A percentile compares a stretch with the other conserved stretches of the same genome.
phyloP scores from a whole-genome alignment of 2,329 filamentous ascomycete species.

The Arthrobotrys entomopaga region DNA sequence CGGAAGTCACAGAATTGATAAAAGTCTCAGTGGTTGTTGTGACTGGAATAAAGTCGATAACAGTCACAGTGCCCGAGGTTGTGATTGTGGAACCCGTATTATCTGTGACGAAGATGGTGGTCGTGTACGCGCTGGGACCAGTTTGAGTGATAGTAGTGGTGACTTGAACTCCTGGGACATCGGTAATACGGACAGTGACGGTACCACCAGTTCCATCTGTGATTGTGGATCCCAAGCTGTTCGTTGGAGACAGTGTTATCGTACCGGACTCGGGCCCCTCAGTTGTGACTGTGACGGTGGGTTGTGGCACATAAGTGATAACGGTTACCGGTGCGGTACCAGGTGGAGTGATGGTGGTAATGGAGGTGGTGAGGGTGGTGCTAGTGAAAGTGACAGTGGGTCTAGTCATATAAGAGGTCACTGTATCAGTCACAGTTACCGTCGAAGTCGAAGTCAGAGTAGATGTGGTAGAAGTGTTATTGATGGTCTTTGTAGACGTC shows the following conservation, averaged over 20 bases:
- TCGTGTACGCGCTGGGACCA: too few species aligned
- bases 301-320: constrained; percentile 1
- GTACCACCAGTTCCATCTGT: too few species aligned
- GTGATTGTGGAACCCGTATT: neutral
- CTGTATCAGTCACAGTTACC: neutral
- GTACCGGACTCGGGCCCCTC: neutral
- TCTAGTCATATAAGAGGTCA: constrained; percentile 4
- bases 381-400: neutral
- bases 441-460: neutral
- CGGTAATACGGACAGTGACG: too few species aligned
- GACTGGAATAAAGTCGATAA: neutral
- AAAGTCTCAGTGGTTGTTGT: neutral
- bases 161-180: too few species aligned
- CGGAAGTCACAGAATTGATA: neutral
- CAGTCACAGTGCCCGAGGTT: neutral
- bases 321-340: neutral
- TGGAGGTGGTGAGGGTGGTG: neutral
- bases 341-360: neutral
- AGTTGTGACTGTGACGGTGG: constrained; percentile 3
- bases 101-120: neutral
- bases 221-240: too few species aligned
- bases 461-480: neutral
- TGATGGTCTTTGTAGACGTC: neutral
- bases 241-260: constrained; percentile 4
- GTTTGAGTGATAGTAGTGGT: too few species aligned